Evolutionary conservation across 2,329 filamentous ascomycete genomes (phyloP).

Genomic region (Aspergillus glaucus): DNA sequence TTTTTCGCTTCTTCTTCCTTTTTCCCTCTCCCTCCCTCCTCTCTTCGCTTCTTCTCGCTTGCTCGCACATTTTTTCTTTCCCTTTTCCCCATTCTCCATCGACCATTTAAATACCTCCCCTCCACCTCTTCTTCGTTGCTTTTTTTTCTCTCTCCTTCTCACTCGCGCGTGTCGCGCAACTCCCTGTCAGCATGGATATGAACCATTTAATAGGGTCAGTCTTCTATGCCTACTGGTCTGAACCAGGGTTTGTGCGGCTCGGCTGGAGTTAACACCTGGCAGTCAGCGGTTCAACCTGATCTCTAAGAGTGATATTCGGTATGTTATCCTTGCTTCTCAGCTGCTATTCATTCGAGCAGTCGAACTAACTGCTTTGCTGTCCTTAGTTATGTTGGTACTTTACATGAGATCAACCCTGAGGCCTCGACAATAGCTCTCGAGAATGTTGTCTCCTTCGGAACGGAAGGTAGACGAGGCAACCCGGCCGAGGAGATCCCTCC

Average conservation of each 20-base stretch:
- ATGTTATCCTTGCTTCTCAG: constrained; percentile 33
- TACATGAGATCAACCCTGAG: constrained; percentile 97
- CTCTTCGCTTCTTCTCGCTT: constrained; percentile 21
- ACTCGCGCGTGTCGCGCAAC: constrained; percentile 28
- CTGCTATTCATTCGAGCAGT: constrained; percentile 9
- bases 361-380: constrained; percentile 29
- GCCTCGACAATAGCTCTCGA: constrained; percentile 94
- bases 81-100: constrained; percentile 13
- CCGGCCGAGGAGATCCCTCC: constrained; percentile 75
- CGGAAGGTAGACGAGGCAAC: constrained; percentile 76
- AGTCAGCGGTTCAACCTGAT: constrained; percentile 94
- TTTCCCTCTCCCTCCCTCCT: constrained; percentile 16
- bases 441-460: constrained; percentile 90
- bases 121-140: constrained; percentile 19
- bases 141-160: constrained; percentile 11
- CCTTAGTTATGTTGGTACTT: constrained; percentile 80
- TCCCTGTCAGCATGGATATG: constrained; percentile 40
- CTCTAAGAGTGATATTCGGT: constrained; percentile 96
- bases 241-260: constrained; percentile 28
- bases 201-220: constrained; percentile 46
- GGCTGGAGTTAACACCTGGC: constrained; percentile 33
- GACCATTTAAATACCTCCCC: constrained; percentile 14
- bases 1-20: constrained; percentile 22
- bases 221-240: constrained; percentile 21
- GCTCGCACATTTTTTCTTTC: constrained; percentile 9